Conservation (phyloP, 1,284 basidiomycete species). For the Mycena sp. region DNA sequence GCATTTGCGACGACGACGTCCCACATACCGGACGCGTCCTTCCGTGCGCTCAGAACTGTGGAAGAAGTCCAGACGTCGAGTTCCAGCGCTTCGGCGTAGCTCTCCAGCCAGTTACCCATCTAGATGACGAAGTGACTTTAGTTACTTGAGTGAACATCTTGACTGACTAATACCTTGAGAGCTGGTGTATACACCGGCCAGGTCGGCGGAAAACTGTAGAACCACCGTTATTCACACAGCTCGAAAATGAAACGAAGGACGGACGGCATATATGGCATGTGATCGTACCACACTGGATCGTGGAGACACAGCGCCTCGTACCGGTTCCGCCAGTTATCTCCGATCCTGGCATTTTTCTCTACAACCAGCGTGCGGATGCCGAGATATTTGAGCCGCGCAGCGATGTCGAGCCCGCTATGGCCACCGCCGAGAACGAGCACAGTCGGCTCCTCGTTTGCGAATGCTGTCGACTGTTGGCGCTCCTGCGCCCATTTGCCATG, state of each 20-base stretch:
- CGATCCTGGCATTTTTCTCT: constrained; percentile 55
- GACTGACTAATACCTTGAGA: constrained; percentile 52
- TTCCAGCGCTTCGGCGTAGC: constrained; percentile 70
- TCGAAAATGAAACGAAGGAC: constrained; percentile 21
- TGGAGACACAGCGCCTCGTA: constrained; percentile 70
- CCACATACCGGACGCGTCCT: constrained; percentile 4
- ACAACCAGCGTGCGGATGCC: constrained; percentile 63
- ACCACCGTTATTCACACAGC: background rate
- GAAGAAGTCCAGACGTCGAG: constrained; percentile 74
- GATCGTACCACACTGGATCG: constrained; percentile 67
- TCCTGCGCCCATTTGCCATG: constrained; percentile 32
- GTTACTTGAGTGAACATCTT: background rate
- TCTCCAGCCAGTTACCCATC: constrained; percentile 79
- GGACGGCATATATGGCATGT: constrained; percentile 65
- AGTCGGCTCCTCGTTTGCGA: constrained; percentile 29
- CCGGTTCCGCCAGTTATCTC: constrained; percentile 60
- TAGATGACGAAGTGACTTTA: constrained; percentile 33
- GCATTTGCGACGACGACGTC: constrained; percentile 52
- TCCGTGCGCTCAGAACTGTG: constrained; percentile 50
- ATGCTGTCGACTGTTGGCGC: constrained; percentile 18
- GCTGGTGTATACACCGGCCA: constrained; percentile 73
- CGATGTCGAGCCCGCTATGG: constrained; percentile 67
- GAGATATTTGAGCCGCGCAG: constrained; percentile 67
- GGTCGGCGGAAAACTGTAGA: constrained; percentile 58
- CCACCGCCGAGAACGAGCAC: constrained; percentile 36